Percentiles rank a stretch among this genome's conserved stretches.
These are phyloP conservation scores for Cetradonia linearis DNA, from an alignment of 495 filamentous ascomycete species.

Conservation along the genomic window DNA sequence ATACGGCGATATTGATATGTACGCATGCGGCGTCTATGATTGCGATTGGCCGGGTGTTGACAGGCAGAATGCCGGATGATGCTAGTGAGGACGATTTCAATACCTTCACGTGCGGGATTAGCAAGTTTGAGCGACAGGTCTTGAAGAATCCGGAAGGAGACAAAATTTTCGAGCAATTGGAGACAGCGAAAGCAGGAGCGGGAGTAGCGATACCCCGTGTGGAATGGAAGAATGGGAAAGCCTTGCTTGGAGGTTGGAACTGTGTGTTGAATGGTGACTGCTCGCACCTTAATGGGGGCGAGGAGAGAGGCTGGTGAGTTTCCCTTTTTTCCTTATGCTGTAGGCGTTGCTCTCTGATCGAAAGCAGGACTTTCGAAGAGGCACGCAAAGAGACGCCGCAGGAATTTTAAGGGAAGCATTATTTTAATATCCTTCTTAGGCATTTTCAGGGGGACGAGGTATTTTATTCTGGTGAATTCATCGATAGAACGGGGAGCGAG, in stretches of 20 bases:
- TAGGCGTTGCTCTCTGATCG: constrained; percentile 12
- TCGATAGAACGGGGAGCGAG: neutral
- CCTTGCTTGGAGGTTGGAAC: constrained; percentile 72
- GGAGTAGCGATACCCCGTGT: constrained; percentile 34
- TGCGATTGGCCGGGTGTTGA: constrained; percentile 69
- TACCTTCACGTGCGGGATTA: constrained; percentile 77
- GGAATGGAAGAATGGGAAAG: constrained; percentile 52
- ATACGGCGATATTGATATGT: constrained; percentile 58
- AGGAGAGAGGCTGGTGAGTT: constrained; percentile 82
- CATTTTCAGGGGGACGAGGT: constrained; percentile 67
- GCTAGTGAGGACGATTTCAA: constrained; percentile 64
- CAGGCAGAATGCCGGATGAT: constrained; percentile 62
- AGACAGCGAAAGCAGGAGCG: constrained; percentile 22
- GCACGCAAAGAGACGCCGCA: constrained; percentile 14
- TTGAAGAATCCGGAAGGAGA: neutral
- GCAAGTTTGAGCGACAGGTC: constrained; percentile 42
- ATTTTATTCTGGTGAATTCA: constrained; percentile 31
- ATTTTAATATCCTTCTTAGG: constrained; percentile 34
- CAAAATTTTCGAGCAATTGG: neutral
- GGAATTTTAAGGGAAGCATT: constrained; percentile 4
- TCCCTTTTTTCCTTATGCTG: constrained; percentile 20
- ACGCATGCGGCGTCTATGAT: constrained; percentile 89
- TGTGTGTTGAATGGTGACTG: constrained; percentile 75
- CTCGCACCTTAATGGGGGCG: constrained; percentile 62
- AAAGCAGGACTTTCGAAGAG: constrained; percentile 23